A percentile compares a stretch with the other conserved stretches of the same genome.
These are phyloP conservation scores for Prototheca wickerhamii DNA, from an alignment of 163 green algal species.

Conservation along the genomic window DNA sequence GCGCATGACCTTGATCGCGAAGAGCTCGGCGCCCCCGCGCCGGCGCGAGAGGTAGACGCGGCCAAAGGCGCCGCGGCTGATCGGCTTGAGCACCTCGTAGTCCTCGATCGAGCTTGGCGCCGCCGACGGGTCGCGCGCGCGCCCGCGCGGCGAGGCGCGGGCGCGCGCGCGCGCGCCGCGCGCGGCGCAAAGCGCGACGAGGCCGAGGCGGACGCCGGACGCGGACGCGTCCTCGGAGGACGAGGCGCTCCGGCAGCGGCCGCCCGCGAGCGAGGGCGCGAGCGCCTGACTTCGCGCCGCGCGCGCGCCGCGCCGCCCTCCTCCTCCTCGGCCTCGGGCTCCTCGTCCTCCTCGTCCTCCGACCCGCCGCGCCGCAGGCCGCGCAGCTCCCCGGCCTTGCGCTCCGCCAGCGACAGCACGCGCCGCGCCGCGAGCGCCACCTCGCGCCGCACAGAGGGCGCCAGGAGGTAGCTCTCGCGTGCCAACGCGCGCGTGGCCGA, in stretches of 20 bases:
- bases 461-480: too few species aligned
- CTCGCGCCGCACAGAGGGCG: conserved; percentile 10
- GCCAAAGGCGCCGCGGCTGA: conserved; percentile 83
- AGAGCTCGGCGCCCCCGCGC: conserved; percentile 59
- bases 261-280: neutral
- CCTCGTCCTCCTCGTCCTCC: too few species aligned
- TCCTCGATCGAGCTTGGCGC: conserved; percentile 63
- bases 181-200: neutral
- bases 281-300: too few species aligned
- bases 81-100: conserved; percentile 92
- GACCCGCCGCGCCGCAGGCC: too few species aligned
- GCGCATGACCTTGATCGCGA: conserved; percentile 65
- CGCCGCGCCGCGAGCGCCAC: conserved; percentile 17
- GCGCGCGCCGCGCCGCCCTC: too few species aligned
- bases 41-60: conserved; percentile 87
- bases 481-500: too few species aligned
- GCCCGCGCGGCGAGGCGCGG: neutral
- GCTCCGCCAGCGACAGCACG: conserved; percentile 33
- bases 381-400: conserved; percentile 46
- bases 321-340: too few species aligned
- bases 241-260: neutral
- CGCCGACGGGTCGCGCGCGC: neutral
- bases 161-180: neutral
- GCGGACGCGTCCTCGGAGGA: neutral
- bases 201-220: neutral